phyloP scores from a whole-genome alignment of 192 early-diverging fungal species.

The Radiomyces spectabilis region DNA sequence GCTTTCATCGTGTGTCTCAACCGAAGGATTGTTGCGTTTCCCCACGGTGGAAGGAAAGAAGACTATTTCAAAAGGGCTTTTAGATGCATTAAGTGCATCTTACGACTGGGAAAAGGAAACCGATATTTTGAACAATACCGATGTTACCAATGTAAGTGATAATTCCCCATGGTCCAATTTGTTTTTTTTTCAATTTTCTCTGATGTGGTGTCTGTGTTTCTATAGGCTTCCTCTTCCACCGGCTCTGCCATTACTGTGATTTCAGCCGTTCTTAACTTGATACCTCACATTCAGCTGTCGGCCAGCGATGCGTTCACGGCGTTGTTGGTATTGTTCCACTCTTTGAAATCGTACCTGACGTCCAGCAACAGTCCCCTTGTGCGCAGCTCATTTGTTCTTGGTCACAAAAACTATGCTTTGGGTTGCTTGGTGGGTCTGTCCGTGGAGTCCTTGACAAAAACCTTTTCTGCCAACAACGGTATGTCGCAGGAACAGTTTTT shows the following conservation, averaged over 20 bases:
- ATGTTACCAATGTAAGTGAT: slow-evolving; percentile 27
- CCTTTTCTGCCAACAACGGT: slow-evolving; percentile 12
- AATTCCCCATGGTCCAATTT: not conserved
- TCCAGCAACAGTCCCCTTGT: slow-evolving; percentile 16
- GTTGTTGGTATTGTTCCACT: slow-evolving; percentile 22
- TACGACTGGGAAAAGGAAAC: slow-evolving; percentile 45
- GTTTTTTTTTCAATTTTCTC: not conserved
- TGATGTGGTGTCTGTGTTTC: too few relatives aligned
- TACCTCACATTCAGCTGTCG: slow-evolving; percentile 32
- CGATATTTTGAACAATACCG: slow-evolving; percentile 26
- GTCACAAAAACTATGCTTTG: slow-evolving; percentile 32
- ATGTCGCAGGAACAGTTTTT: slow-evolving; percentile 8
- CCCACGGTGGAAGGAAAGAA: slow-evolving; percentile 19
- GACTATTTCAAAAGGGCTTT: slow-evolving; percentile 27
- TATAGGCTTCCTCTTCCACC: not conserved
- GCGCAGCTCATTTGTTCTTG: slow-evolving; percentile 31
- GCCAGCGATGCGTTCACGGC: slow-evolving; percentile 17
- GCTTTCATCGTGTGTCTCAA: slow-evolving; percentile 37
- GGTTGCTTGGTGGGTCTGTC: slow-evolving; percentile 41
- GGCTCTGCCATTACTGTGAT: slow-evolving; percentile 30
- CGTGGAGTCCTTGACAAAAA: slow-evolving; percentile 33
- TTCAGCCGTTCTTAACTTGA: slow-evolving; percentile 33
- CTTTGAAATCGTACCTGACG: too few relatives aligned
- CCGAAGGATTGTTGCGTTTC: slow-evolving; percentile 41
- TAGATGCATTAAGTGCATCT: slow-evolving; percentile 25